phyloP scores from a whole-genome alignment of 345 rosid species.

The Euphorbia peplus region DNA sequence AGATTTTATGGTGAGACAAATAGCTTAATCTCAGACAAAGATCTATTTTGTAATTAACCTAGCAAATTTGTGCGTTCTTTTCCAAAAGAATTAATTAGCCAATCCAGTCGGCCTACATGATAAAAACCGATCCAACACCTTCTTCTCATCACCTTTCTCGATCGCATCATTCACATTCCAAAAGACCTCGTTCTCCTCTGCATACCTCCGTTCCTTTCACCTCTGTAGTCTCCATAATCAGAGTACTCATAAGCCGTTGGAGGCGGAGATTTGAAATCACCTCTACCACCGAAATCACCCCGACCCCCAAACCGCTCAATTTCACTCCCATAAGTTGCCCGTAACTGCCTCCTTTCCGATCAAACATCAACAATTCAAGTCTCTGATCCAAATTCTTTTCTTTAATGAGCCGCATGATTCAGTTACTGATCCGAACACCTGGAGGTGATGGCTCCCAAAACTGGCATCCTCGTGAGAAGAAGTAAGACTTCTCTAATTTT shows the following conservation, averaged over 20 bases:
- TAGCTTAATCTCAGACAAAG: no score
- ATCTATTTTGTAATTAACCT: no score
- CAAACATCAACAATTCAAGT: constrained; percentile 57
- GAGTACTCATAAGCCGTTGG: constrained; percentile 46
- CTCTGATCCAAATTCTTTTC: constrained; percentile 48
- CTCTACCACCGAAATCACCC: constrained; percentile 31
- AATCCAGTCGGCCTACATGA: constrained; percentile 81
- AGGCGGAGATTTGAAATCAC: constrained; percentile 69
- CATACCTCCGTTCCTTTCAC: constrained; percentile 43
- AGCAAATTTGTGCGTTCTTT: no score
- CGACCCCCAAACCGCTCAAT: constrained; percentile 44
- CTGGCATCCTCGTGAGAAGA: no score
- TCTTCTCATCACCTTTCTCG: constrained; percentile 36
- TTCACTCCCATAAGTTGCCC: constrained; percentile 27
- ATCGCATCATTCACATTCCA: constrained; percentile 61
- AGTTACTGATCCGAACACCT: neutral
- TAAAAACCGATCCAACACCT: constrained; percentile 68
- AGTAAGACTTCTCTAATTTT: constrained; percentile 25
- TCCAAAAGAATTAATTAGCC: no score
- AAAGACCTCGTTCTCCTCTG: constrained; percentile 64
- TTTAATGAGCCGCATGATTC: constrained; percentile 6
- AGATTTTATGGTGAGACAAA: no score
- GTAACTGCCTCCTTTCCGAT: constrained; percentile 43
- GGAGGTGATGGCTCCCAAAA: no score
- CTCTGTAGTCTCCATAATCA: constrained; percentile 52